Evolutionary conservation across 2,329 filamentous ascomycete genomes (phyloP).

Genomic region (Penicillium sp.): DNA sequence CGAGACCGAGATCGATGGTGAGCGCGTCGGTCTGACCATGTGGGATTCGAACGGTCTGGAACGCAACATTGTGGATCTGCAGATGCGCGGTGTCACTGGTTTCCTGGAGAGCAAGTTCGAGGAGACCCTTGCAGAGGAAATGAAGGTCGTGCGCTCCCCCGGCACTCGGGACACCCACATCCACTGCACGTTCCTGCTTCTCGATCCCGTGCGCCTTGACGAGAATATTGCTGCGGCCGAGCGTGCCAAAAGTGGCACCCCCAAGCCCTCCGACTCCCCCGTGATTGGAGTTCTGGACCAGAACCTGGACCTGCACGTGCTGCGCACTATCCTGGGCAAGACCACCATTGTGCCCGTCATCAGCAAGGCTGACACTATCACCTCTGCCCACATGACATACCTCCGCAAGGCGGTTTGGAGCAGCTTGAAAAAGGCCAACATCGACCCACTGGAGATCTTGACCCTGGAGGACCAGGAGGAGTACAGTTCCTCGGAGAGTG

Average conservation of each 20-base stretch:
- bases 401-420: constrained; percentile 89
- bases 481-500: constrained; percentile 49
- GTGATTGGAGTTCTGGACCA: constrained; percentile 71
- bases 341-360: constrained; percentile 94
- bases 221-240: constrained; percentile 69
- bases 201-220: constrained; percentile 83
- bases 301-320: constrained; percentile 82
- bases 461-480: constrained; percentile 73
- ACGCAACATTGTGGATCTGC: constrained; percentile 90
- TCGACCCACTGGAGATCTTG: constrained; percentile 84
- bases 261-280: constrained; percentile 41
- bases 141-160: constrained; percentile 91
- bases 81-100: constrained; percentile 81
- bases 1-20: constrained; percentile 89
- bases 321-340: constrained; percentile 83
- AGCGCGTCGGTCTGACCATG: constrained; percentile 84
- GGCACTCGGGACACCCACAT: constrained; percentile 95
- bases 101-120: constrained; percentile 99
- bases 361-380: constrained; percentile 94
- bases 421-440: constrained; percentile 74
- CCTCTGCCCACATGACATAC: constrained; percentile 86
- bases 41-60: constrained; percentile 97
- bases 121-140: constrained; percentile 94
- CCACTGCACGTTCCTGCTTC: constrained; percentile 86
- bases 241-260: constrained; percentile 52